Conservation (phyloP, 805 yeast species). For the Cyberlindnera veronae region DNA sequence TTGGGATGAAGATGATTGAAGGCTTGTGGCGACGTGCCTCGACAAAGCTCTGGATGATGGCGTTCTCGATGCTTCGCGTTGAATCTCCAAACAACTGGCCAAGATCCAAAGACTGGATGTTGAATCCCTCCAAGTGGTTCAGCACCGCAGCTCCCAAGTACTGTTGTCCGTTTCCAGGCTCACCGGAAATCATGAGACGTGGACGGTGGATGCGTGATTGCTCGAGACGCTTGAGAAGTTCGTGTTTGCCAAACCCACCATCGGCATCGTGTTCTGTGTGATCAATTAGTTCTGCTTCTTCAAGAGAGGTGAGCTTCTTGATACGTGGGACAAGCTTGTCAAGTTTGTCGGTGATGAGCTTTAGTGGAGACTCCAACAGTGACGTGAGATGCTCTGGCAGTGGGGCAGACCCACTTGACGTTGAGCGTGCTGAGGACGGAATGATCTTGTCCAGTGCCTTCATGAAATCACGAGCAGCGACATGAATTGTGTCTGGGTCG, state of each 20-base stretch:
- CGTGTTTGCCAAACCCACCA: constrained; percentile 68
- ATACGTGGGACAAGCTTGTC: constrained; percentile 59
- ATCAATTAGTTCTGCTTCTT: constrained; percentile 65
- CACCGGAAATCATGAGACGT: constrained; percentile 69
- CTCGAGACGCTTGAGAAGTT: constrained; percentile 47
- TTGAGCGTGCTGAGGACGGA: constrained; percentile 88
- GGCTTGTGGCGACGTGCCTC: constrained; percentile 92
- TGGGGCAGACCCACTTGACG: constrained; percentile 70
- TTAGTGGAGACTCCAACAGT: constrained; percentile 51
- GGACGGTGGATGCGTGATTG: constrained; percentile 77
- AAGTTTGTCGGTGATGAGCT: constrained; percentile 43
- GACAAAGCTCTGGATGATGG: constrained; percentile 74
- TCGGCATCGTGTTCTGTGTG: constrained; percentile 52
- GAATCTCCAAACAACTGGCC: constrained; percentile 75
- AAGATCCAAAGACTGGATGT: constrained; percentile 81
- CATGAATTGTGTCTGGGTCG: constrained; percentile 66
- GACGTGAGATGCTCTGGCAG: constrained; percentile 72
- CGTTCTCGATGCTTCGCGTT: constrained; percentile 76
- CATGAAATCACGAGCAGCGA: constrained; percentile 80
- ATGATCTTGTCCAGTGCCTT: constrained; percentile 80
- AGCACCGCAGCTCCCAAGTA: constrained; percentile 80
- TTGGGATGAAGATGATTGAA: constrained; percentile 78
- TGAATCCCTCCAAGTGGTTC: constrained; percentile 82
- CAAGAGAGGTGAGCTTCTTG: constrained; percentile 53
- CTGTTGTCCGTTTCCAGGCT: constrained; percentile 79